Conservation (phyloP, 2,329 filamentous ascomycete genomes). For the Sarocladium kiliense region DNA sequence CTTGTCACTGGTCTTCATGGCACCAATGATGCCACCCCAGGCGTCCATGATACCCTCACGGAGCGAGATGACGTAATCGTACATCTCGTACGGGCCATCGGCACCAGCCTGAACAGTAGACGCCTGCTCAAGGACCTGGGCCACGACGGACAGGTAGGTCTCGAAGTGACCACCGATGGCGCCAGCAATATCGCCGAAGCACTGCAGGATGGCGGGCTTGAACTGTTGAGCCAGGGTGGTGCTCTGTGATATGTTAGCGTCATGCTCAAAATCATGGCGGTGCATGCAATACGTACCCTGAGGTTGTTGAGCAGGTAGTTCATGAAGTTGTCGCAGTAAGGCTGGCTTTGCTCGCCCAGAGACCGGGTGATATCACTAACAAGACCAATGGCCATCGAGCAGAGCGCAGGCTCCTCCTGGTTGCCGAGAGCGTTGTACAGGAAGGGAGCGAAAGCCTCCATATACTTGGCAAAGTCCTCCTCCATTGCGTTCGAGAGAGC, state of each 20-base stretch:
- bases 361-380: constrained; percentile 95
- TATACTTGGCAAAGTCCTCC: constrained; percentile 92
- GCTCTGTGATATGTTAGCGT: constrained; percentile 46
- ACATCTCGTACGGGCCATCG: constrained; percentile 89
- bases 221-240: constrained; percentile 88
- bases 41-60: constrained; percentile 99
- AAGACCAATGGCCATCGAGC: constrained; percentile 94
- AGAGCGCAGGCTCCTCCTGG: constrained; percentile 89
- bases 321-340: constrained; percentile 97
- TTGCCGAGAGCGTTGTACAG: constrained; percentile 91
- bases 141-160: constrained; percentile 87
- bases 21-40: constrained; percentile 93
- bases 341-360: constrained; percentile 82
- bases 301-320: constrained; percentile 94
- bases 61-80: constrained; percentile 91
- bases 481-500: constrained; percentile 88
- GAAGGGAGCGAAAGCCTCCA: constrained; percentile 91
- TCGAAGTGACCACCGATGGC: constrained; percentile 91
- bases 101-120: constrained; percentile 72
- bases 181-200: constrained; percentile 95
- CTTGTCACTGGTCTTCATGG: constrained; percentile 80
- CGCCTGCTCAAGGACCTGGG: constrained; percentile 89
- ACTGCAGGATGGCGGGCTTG: constrained; percentile 96
- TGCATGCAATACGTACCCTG: constrained; percentile 49
- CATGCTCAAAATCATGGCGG: not conserved